Base-by-base conservation (phyloP, 179 eudicot species). In the Spinacia oleracea region DNA sequence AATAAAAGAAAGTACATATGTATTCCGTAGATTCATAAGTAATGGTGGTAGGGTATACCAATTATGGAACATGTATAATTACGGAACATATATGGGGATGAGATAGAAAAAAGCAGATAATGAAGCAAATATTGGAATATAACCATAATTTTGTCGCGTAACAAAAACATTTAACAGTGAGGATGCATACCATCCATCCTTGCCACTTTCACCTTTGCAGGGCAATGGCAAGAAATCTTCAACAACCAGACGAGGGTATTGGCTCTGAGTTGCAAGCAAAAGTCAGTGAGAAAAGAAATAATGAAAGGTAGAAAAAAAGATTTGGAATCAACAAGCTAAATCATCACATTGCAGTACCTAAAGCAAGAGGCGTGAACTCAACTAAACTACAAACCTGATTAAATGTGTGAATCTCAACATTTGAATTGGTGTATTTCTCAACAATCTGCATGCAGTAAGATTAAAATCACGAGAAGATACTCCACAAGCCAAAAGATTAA, bases 221-320 rank as follows among this genome's bases (percentile, higher is more conserved):
- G 99, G 99, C 31, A 94, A 81, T 69, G 99, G 99, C 65, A 59
- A 40, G 82, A 96, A 92, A 79, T 94, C 97, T 74, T 96, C 98
- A 84, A 80, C 92, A 56, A 91, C 98, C 84, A 94, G 78, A 81
- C 99, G 98, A 79, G 99, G 99, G 80, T 92, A 96, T 77, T 96
- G 99, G 68, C 98, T 94, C 99, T 96, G 92, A 56, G 70, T 34
- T 32, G 42, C 16, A 62, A 32, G 29, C 7, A 48, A 48, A 45
- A 68, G 72, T 48, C 35, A 27, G 35, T 38, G 64, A 65, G 74
- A 31, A 64, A 42, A 38, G 58, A 70, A 60, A 59, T 48, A 69
- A 77, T 58, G 48, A 73, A 81, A 53, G 58, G 63, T 11, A 70
- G 42, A 14, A 31, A 84, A 84, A 67, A 56, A 20, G 31, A 80